Conservation (phyloP, 257 asterid genomes). For the Forsythia suspensa region DNA sequence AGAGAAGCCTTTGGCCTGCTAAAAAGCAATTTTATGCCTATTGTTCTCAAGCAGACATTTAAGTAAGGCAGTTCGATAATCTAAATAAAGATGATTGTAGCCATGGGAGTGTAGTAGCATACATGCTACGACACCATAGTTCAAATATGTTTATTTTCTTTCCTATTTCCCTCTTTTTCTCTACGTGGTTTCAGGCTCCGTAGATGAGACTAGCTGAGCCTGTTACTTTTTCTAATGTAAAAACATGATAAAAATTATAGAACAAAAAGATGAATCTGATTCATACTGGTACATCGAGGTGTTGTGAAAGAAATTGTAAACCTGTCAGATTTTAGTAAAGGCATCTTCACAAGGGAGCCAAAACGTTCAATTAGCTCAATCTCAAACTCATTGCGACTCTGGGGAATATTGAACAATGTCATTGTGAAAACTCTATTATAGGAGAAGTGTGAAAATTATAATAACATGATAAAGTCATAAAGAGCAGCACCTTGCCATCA, state of each 20-base stretch:
- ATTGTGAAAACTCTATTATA: constrained; percentile 13
- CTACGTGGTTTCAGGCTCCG: neutral
- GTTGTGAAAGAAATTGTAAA: constrained; percentile 20
- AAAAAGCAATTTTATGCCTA: neutral
- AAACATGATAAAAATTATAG: neutral
- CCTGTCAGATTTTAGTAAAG: constrained; percentile 80
- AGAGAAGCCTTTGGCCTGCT: neutral
- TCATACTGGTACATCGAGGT: constrained; percentile 8
- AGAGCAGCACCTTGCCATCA: constrained; percentile 78
- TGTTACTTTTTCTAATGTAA: neutral
- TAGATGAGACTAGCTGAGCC: neutral
- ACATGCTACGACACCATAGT: neutral
- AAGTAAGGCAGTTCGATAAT: neutral
- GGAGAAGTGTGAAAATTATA: neutral
- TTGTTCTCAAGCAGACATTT: neutral
- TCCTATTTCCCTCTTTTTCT: neutral
- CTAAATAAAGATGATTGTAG: neutral
- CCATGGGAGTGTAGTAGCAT: neutral
- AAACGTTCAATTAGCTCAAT: constrained; percentile 81
- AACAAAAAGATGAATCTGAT: constrained; percentile 9
- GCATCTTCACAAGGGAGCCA: constrained; percentile 91
- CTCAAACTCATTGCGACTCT: constrained; percentile 85
- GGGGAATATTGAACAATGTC: constrained; percentile 31
- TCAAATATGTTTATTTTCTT: neutral
- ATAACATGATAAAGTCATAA: constrained; percentile 1